phyloP scores from a whole-genome alignment of 2,329 filamentous ascomycete genomes.

The Ceratocystis ficicola region DNA sequence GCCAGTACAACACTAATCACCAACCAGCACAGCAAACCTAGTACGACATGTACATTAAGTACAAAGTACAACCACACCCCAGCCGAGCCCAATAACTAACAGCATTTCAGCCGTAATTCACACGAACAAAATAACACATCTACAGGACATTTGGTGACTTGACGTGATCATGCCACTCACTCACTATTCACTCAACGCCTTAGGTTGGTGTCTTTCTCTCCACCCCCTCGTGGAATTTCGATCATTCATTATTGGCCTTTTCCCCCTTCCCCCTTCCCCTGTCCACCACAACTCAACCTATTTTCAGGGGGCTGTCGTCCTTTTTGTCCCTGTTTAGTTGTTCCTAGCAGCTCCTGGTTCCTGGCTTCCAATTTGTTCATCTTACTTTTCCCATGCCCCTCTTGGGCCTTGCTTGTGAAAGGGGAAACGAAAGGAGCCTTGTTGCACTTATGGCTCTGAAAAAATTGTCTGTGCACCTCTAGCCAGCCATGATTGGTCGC shows the following conservation, averaged over 20 bases:
- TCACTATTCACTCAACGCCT: background rate
- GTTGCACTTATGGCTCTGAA: constrained; percentile 6
- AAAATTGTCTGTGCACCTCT: constrained; percentile 14
- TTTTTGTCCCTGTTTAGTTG: constrained; percentile 32
- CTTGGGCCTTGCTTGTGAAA: constrained; percentile 12
- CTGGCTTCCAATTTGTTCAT: constrained; percentile 29
- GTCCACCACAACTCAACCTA: background rate
- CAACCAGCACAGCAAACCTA: background rate
- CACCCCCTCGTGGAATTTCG: background rate
- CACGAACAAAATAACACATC: background rate
- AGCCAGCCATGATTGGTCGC: background rate
- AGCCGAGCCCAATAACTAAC: background rate
- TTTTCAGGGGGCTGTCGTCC: constrained; percentile 1
- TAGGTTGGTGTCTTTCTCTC: background rate
- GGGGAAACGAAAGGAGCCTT: constrained; percentile 18
- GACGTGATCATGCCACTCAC: background rate
- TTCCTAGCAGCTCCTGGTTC: constrained; percentile 31
- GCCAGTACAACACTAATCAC: background rate
- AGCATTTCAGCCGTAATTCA: background rate
- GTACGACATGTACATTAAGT: background rate
- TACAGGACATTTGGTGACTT: background rate
- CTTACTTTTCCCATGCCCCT: constrained; percentile 6
- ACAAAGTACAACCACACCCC: background rate
- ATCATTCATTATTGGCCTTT: background rate
- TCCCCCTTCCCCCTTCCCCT: background rate